Evolutionary conservation across 306 rosid genomes (phyloP).

Genomic region (Morella rubra): DNA sequence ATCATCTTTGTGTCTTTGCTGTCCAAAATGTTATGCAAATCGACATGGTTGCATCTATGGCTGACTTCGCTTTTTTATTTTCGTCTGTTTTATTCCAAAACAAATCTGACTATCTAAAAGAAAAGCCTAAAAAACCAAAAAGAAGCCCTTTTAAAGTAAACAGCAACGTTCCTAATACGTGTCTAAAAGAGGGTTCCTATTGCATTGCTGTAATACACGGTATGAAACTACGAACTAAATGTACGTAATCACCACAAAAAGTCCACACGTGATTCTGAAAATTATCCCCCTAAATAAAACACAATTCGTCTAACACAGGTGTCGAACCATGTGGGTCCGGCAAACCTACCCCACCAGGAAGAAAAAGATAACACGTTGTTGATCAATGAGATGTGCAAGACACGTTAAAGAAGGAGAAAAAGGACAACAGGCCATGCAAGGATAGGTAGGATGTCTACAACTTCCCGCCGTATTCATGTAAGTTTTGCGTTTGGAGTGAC

Average conservation of each 20-base stretch:
- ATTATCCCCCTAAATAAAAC: too few species aligned
- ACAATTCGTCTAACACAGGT: background rate
- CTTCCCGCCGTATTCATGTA: slow-evolving; percentile 28
- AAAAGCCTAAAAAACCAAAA: background rate
- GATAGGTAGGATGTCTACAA: background rate
- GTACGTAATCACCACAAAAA: background rate
- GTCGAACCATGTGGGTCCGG: slow-evolving; percentile 5
- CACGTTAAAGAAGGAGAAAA: background rate
- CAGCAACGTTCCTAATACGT: too few species aligned
- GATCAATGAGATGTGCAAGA: background rate
- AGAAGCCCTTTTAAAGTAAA: background rate
- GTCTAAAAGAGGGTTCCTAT: too few species aligned
- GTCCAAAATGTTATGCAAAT: background rate
- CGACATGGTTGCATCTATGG: background rate
- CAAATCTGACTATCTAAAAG: background rate
- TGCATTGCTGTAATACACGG: too few species aligned
- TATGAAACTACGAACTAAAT: too few species aligned
- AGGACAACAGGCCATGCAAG: background rate
- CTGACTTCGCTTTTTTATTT: background rate
- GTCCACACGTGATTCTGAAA: background rate
- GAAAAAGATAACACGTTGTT: background rate
- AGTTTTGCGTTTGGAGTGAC: slow-evolving; percentile 32
- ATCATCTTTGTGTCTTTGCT: slow-evolving; percentile 7
- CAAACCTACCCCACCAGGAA: background rate
- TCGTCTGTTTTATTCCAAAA: background rate